Conservation (phyloP, 805 yeast species). For the Nakazawaea wickerhamii region DNA sequence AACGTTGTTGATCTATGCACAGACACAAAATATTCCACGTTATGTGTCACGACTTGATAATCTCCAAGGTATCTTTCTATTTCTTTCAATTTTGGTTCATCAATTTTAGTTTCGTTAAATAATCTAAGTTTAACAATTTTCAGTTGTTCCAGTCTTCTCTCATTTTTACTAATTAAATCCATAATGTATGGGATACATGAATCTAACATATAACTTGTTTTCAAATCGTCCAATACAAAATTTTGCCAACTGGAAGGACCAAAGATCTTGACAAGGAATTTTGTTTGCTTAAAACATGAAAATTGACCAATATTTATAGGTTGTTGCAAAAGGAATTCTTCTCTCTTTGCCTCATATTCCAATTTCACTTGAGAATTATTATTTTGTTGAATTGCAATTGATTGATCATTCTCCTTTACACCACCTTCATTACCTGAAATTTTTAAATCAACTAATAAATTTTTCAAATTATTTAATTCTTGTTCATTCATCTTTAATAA, state of each 20-base stretch:
- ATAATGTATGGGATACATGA: constrained; percentile 3
- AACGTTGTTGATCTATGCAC: not conserved
- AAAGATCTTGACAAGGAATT: constrained; percentile 8
- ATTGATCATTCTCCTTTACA: not conserved
- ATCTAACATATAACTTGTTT: constrained; percentile 11
- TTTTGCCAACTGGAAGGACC: constrained; percentile 13
- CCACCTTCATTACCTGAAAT: not conserved
- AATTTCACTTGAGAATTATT: not conserved
- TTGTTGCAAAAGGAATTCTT: constrained; percentile 2
- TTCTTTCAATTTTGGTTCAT: constrained; percentile 6
- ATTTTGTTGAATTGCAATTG: not conserved
- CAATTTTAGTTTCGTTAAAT: constrained; percentile 6
- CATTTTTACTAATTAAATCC: constrained; percentile 10
- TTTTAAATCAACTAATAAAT: constrained; percentile 3
- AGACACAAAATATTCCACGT: not conserved
- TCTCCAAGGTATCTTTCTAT: constrained; percentile 9
- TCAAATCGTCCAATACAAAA: constrained; percentile 5
- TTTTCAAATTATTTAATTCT: constrained; percentile 10
- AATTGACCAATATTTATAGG: constrained; percentile 9
- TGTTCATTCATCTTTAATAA: constrained; percentile 12
- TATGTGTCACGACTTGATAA: constrained; percentile 1
- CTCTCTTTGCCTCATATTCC: constrained; percentile 1
- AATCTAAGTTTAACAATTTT: constrained; percentile 7
- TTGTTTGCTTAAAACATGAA: constrained; percentile 8
- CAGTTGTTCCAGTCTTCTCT: constrained; percentile 7